These are phyloP conservation scores for Xylaria sp. DNA, from an alignment of 2,329 filamentous ascomycete species.

Conservation along the genomic window DNA sequence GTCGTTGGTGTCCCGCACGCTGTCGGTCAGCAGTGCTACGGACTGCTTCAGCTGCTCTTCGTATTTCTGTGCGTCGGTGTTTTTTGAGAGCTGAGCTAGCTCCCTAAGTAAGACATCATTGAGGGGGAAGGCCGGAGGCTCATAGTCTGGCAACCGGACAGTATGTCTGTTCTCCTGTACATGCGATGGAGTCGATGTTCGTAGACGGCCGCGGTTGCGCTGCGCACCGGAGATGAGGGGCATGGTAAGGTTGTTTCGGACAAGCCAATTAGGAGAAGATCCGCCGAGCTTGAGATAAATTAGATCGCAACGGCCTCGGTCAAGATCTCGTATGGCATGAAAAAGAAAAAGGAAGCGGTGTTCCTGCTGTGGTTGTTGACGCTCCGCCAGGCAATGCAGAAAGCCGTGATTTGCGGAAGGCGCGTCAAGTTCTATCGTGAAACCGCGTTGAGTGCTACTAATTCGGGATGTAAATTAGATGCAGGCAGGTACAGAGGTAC, in stretches of 20 bases:
- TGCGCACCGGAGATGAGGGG: conserved; percentile 34
- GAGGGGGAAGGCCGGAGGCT: conserved; percentile 61
- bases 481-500: not conserved
- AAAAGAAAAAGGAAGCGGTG: not conserved
- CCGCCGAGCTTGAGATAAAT: not conserved
- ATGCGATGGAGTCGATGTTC: conserved; percentile 24
- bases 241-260: conserved; percentile 25
- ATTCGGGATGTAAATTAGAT: conserved; percentile 12
- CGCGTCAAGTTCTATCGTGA: conserved; percentile 24
- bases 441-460: conserved; percentile 24
- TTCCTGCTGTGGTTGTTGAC: not conserved
- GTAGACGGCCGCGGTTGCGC: conserved; percentile 31
- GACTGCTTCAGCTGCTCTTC: conserved; percentile 60
- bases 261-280: not conserved
- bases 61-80: conserved; percentile 56
- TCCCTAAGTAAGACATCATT: conserved; percentile 53
- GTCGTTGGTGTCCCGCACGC: conserved; percentile 63
- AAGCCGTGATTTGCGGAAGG: conserved; percentile 7
- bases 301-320: not conserved
- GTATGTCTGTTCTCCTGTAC: conserved; percentile 31
- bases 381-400: conserved; percentile 1
- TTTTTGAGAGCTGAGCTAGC: conserved; percentile 57
- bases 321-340: not conserved
- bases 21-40: conserved; percentile 56
- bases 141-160: conserved; percentile 60